Evolutionary conservation across 129 eudicot genomes (phyloP).

Genomic region (Gnaphalium uliginosum): DNA sequence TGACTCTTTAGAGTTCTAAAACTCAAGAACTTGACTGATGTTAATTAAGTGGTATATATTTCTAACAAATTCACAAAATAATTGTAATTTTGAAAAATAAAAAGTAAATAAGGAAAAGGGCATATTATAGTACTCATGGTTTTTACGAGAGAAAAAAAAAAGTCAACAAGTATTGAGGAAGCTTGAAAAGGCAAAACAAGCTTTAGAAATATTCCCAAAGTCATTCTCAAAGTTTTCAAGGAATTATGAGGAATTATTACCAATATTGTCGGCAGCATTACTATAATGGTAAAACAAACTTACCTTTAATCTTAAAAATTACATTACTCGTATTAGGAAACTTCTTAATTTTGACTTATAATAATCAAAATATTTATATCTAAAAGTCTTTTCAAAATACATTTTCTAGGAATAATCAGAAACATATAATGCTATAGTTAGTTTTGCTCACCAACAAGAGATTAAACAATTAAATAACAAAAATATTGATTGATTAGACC

Average conservation of each 20-base stretch:
- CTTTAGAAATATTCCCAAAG: conserved; percentile 34
- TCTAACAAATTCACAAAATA: not conserved
- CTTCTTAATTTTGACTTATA: too few relatives aligned
- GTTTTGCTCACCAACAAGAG: not conserved
- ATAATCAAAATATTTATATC: too few relatives aligned
- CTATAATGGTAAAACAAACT: conserved; percentile 12
- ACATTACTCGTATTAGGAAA: too few relatives aligned
- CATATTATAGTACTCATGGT: conserved; percentile 21
- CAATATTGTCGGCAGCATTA: conserved; percentile 44
- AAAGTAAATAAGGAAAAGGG: conserved; percentile 22
- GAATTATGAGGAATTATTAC: conserved; percentile 38
- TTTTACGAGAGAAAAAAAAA: conserved; percentile 21
- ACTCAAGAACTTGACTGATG: not conserved
- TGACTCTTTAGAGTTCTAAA: too few relatives aligned
- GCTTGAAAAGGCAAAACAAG: conserved; percentile 25
- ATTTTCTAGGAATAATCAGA: not conserved
- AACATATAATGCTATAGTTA: not conserved
- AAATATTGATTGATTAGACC: not conserved
- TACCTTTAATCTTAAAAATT: not conserved
- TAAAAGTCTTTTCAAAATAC: not conserved
- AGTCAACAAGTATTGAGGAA: conserved; percentile 24
- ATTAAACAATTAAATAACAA: not conserved
- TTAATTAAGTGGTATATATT: not conserved
- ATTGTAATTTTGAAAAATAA: not conserved
- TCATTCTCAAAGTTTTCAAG: conserved; percentile 39